Evolutionary conservation across 768 basidiomycete species (phyloP), one percentile per base, ranked within the genome.

Genomic region (Mycena epipterygia): DNA sequence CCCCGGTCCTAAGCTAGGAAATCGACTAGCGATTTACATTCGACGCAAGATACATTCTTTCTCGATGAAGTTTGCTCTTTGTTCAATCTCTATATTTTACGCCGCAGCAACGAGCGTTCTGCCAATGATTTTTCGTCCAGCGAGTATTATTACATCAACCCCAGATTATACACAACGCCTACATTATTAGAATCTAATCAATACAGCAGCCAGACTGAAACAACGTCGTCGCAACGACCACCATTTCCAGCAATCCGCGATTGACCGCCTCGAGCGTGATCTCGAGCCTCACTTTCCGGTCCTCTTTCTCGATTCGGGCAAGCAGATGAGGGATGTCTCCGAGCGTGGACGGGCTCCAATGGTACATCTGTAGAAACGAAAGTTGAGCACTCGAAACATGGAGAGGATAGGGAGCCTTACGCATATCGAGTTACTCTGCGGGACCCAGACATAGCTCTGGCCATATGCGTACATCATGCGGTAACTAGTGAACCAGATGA

Each of bases 361-460:
- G 23, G 23, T 70, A 70, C 61, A 71, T 57, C 60, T 66, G 60
- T 11, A n/a, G 17, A 51, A 52, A 30, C 6, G 41, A 5, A 16
- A 30, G 19, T 51, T 27, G n/a, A 55, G n/a, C 11, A 37, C 5
- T 23, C n/a, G 14, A 49, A 37, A 1, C 44, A 11, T 1, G 48
- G 3, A 46, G 0, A 14, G 33, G 17, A 7, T 16, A 23, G 11
- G 37, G 5, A 37, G n/a, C 2, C 67, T 37, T n/a, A 72, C 71
- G 37, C 71, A 72, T 42, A 72, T 72, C 5, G 49, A 49, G n/a
- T 64, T 7, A 13, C n/a, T 35, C 44, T 60, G 71, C 30, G 71
- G 71, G 5, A 58, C 60, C 71, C 71, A 72, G 5, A 72, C 42
- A 27, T 72, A 72, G 55, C 21, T 23, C 35, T 58, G 13, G 21